Conservation (phyloP, 1,284 basidiomycete species). For the Leucoagaricus sp. region DNA sequence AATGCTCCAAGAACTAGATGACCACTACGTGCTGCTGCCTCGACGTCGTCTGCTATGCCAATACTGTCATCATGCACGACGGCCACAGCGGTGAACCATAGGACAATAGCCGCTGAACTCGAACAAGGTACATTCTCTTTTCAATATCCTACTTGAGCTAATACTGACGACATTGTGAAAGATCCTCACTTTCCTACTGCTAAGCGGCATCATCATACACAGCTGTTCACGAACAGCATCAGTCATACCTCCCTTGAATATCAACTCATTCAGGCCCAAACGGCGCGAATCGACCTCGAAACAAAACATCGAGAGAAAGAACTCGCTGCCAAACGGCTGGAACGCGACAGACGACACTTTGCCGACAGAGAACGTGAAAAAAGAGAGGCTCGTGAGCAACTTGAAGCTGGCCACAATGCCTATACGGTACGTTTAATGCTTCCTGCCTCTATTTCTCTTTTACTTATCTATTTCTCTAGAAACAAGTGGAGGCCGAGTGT, state of each 20-base stretch:
- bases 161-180: too few species aligned
- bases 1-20: background rate
- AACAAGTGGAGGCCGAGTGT: too few species aligned
- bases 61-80: background rate
- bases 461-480: too few species aligned
- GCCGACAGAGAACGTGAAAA: slow-evolving; percentile 57
- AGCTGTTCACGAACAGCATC: slow-evolving; percentile 22
- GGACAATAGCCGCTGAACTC: slow-evolving; percentile 64
- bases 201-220: slow-evolving; percentile 60
- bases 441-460: too few species aligned
- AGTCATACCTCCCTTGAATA: too few species aligned
- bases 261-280: too few species aligned
- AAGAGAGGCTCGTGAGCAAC: too few species aligned
- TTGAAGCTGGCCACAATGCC: too few species aligned
- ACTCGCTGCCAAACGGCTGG: slow-evolving; percentile 52
- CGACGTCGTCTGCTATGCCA: background rate
- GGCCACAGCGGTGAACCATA: slow-evolving; percentile 47
- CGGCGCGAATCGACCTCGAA: slow-evolving; percentile 67
- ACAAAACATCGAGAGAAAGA: slow-evolving; percentile 64
- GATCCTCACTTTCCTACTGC: slow-evolving; percentile 62
- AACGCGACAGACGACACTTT: slow-evolving; percentile 63
- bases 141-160: too few species aligned
- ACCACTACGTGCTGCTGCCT: too few species aligned
- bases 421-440: too few species aligned
- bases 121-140: too few species aligned